A percentile compares a stretch with the other conserved stretches of the same genome.
Evolutionary conservation across 495 filamentous ascomycete species (phyloP).

Genomic region (Aspergillus sparsus): DNA sequence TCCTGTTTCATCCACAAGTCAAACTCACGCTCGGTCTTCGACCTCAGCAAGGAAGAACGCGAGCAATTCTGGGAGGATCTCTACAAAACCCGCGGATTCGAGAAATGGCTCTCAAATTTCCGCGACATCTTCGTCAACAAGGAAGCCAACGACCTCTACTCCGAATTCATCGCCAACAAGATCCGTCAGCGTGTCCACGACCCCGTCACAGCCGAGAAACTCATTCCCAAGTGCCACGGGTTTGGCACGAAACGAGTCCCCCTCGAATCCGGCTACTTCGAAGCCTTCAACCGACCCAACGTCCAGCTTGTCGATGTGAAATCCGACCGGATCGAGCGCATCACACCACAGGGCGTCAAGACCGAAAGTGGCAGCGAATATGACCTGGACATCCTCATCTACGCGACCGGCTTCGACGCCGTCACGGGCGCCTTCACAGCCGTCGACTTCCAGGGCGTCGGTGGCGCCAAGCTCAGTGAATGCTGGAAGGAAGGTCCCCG

Average conservation of each 20-base stretch:
- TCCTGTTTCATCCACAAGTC: slow-evolving; percentile 35
- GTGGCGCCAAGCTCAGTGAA: slow-evolving; percentile 23
- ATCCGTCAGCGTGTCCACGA: slow-evolving; percentile 49
- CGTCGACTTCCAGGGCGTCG: slow-evolving; percentile 32
- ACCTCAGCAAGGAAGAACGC: slow-evolving; percentile 46
- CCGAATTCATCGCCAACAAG: slow-evolving; percentile 37
- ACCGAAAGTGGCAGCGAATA: slow-evolving; percentile 31
- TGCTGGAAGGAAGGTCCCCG: slow-evolving; percentile 29
- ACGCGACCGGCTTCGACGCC: slow-evolving; percentile 38
- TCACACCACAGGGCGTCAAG: slow-evolving; percentile 36
- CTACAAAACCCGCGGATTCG: slow-evolving; percentile 40
- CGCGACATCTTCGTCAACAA: slow-evolving; percentile 28
- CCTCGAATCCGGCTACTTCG: slow-evolving; percentile 55
- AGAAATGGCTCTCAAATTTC: slow-evolving; percentile 35
- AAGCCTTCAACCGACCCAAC: slow-evolving; percentile 49
- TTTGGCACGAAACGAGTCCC: slow-evolving; percentile 53
- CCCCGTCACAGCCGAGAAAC: slow-evolving; percentile 44
- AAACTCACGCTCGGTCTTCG: slow-evolving; percentile 41
- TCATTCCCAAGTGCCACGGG: slow-evolving; percentile 52
- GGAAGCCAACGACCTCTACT: slow-evolving; percentile 29
- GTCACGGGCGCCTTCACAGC: slow-evolving; percentile 32
- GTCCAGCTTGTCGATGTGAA: slow-evolving; percentile 52
- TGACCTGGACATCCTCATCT: slow-evolving; percentile 34
- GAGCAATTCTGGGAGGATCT: slow-evolving; percentile 35
- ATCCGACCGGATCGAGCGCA: slow-evolving; percentile 34